Conservation (phyloP, 352 stramenopile genomes). For the Globisporangium iwayamae region DNA sequence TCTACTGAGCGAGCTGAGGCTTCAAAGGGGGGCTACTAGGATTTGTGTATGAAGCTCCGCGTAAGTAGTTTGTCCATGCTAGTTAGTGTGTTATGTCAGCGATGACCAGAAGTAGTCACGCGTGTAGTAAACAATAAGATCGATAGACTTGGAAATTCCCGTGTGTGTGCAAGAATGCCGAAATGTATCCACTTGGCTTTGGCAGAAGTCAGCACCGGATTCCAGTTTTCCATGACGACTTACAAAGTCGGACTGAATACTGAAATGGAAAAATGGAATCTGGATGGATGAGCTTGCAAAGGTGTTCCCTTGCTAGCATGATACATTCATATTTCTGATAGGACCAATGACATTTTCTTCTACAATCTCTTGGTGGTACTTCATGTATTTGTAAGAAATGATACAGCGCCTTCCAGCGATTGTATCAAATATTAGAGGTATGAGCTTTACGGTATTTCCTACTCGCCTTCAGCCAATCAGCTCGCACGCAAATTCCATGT, state of each 20-base stretch:
- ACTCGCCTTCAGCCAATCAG: constrained; percentile 2
- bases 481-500: neutral
- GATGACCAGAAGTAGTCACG: neutral
- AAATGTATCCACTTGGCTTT: neutral
- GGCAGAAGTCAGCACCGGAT: neutral
- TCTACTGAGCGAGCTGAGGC: constrained; percentile 9
- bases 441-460: neutral
- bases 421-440: neutral
- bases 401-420: too few relatives aligned
- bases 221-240: too few relatives aligned
- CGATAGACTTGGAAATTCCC: neutral
- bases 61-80: neutral
- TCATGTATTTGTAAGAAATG: too few relatives aligned
- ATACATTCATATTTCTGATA: too few relatives aligned
- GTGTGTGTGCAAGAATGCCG: too few relatives aligned
- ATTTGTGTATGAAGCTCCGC: constrained; percentile 6
- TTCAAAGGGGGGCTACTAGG: neutral
- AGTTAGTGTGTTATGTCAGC: neutral
- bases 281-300: too few relatives aligned
- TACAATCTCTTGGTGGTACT: too few relatives aligned
- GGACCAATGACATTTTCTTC: too few relatives aligned
- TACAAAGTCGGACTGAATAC: too few relatives aligned
- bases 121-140: neutral
- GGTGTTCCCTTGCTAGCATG: too few relatives aligned
- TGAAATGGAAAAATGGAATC: too few relatives aligned